phyloP scores from a whole-genome alignment of 2,329 filamentous ascomycete species.

The Fusarium keratoplasticum region DNA sequence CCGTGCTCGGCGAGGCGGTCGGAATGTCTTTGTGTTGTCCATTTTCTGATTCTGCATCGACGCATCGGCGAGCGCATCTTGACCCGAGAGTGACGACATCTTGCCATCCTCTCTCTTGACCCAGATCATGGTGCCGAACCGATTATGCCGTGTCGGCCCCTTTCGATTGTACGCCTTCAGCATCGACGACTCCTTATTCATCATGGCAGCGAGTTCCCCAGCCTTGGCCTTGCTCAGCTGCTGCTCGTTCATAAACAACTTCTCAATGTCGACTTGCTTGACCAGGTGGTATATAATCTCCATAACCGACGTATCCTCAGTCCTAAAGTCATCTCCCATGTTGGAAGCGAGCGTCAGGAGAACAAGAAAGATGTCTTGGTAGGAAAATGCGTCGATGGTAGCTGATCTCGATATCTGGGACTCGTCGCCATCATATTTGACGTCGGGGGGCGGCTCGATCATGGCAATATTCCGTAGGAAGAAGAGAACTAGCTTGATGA shows the following conservation, averaged over 20 bases:
- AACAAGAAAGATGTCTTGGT: conserved; percentile 89
- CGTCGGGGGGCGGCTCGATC: conserved; percentile 79
- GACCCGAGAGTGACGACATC: conserved; percentile 87
- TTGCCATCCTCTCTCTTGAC: conserved; percentile 88
- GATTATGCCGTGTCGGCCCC: conserved; percentile 87
- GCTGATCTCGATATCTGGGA: conserved; percentile 88
- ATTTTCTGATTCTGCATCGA: conserved; percentile 84
- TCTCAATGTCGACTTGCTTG: conserved; percentile 86
- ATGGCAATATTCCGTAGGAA: conserved; percentile 90
- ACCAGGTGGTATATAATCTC: conserved; percentile 93
- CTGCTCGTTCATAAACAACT: conserved; percentile 85
- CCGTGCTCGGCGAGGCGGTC: conserved; percentile 75
- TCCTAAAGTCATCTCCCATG: conserved; percentile 92
- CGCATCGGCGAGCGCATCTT: conserved; percentile 82
- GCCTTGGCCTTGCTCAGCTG: conserved; percentile 76
- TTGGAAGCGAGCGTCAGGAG: conserved; percentile 90
- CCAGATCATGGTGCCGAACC: conserved; percentile 98
- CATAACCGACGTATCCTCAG: conserved; percentile 88
- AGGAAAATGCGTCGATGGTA: conserved; percentile 88
- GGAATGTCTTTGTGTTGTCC: conserved; percentile 91
- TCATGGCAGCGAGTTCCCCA: conserved; percentile 78
- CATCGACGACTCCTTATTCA: conserved; percentile 88
- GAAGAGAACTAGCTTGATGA: conserved; percentile 90
- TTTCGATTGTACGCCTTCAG: conserved; percentile 79
- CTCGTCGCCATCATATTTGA: conserved; percentile 87